Base-by-base conservation (phyloP, 257 asterid genomes). In the Primulina eburnea region DNA sequence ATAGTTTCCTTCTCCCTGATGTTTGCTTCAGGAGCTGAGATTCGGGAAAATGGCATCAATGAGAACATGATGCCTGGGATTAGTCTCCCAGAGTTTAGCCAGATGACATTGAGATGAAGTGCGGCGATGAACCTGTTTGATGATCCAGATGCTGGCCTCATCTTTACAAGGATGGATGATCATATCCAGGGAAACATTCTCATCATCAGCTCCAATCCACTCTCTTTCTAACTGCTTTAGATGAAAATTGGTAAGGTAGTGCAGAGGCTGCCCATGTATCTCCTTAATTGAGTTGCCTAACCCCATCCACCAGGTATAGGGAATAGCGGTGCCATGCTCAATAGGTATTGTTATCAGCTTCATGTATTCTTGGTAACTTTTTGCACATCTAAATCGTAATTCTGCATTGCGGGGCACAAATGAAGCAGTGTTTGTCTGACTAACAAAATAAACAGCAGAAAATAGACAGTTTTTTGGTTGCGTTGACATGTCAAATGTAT, bases 161-260 rank as follows among this genome's bases (percentile, higher is more conserved):
- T 95, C 98, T 81, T 88, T 85, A 7, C 47, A 24, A 3, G 95
- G 96, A 76, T 77, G 82, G 64, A 88, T 80, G 64, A 85, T 68
- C 61, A 35, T 28, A 65, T 92, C 86, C 79, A 88, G 62, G 0
- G 86, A 78, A 59, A 68, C 72, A 3, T 73, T 69, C 73, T 86
- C 89, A 5, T 82, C 83, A 17, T 79, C 78, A 10, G 76, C 76
- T 10, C 87, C 92, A 4, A 68, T 32, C 74, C 95, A 84, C 73
- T 71, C 72, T 32, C 29, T 67, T 65, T 92, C 97, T 81, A 82
- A 47, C 24, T 77, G 79, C 67, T 77, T 82, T 71, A 92, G 71
- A 72, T 79, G 77, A 21, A 86, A 62, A 62, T 89, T 92, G 33
- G 98, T 92, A 62, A 86, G 88, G 81, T 88, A 92, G 72, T 92